Base-by-base conservation (phyloP, 768 basidiomycete genomes). In the Mycena albidolilacea region DNA sequence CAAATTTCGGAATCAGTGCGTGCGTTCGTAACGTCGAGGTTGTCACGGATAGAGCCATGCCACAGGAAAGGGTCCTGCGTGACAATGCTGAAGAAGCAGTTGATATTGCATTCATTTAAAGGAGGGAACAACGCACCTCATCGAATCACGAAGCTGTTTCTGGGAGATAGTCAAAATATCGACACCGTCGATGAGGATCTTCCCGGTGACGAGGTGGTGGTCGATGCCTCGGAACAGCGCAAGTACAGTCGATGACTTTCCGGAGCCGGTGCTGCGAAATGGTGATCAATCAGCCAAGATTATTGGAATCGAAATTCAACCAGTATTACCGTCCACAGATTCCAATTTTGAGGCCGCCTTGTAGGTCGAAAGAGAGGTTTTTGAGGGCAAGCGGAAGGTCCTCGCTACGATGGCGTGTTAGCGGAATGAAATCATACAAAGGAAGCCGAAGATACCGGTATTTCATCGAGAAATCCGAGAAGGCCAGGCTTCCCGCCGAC, bases 21-120 rank as follows among this genome's bases (percentile, higher is more conserved):
- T 57, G 23, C 67, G 50, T 61, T 64, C 3, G 38, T 64, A 6
- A 73, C 37, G 43, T 73, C 72, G 8, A 73, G 58, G 52, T 73
- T 73, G 23, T 73, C 72, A 23, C 72, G 72, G 21, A 73, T 65
- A 10, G 67, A 64, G 11, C 72, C 72, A 48, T 73, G 72, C 72
- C 72, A 73, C 12, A 73, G 63, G 72, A 73, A 73, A 41, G 72
- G 72, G 50, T 73, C 72, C 23, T 73, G 72, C 0, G 72, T 73
- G 48, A 73, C 72, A 15, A 73, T 73, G 12, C 72, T 73, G n/a
- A 58, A 21, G 14, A 30, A 30, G 2, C 30, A 4, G 30, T 30
- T 30, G 30, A 30, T 30, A 30, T 30, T 30, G 30, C 30, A 30
- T 30, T 30, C 30, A 30, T 30, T 30, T 30, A 30, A 30, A 30